Percentiles rank a stretch among this genome's conserved stretches.
Conservation (phyloP, 2,329 filamentous ascomycete genomes). For the Tolypocladium paradoxum region DNA sequence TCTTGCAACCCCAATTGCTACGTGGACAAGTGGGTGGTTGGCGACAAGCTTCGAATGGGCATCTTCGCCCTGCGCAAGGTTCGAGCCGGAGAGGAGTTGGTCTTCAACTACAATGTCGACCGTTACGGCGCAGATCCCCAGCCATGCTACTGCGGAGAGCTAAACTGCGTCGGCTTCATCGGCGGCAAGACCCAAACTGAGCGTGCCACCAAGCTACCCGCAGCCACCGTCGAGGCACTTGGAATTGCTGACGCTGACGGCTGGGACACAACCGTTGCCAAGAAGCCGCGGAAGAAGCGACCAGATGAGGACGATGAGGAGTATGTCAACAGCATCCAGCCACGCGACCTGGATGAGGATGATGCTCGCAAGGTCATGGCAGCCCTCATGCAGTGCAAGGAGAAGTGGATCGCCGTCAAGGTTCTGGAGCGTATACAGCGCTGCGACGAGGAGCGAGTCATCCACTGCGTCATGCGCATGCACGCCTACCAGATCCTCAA, state of each 20-base stretch:
- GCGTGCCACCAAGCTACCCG: slow-evolving; percentile 80
- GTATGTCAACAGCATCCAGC: slow-evolving; percentile 82
- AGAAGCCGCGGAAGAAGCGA: slow-evolving; percentile 89
- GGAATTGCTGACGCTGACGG: slow-evolving; percentile 88
- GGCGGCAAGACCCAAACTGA: slow-evolving; percentile 97
- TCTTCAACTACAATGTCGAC: slow-evolving; percentile 99
- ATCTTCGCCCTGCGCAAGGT: slow-evolving; percentile 87
- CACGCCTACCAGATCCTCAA: slow-evolving; percentile 95
- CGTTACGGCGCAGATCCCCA: slow-evolving; percentile 94
- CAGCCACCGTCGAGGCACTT: slow-evolving; percentile 84
- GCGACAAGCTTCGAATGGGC: slow-evolving; percentile 95
- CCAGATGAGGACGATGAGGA: slow-evolving; percentile 86
- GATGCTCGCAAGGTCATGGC: slow-evolving; percentile 94
- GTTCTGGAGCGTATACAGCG: slow-evolving; percentile 79
- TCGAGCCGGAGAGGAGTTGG: slow-evolving; percentile 81
- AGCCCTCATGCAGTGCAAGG: slow-evolving; percentile 91
- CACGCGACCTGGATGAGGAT: slow-evolving; percentile 67
- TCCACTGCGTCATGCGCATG: slow-evolving; percentile 85
- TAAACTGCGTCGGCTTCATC: slow-evolving; percentile 92
- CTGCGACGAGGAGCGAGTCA: slow-evolving; percentile 76
- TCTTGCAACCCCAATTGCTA: slow-evolving; percentile 98
- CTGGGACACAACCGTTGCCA: slow-evolving; percentile 84
- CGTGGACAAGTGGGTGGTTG: slow-evolving; percentile 98
- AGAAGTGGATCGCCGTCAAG: slow-evolving; percentile 99
- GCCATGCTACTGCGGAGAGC: slow-evolving; percentile 90